Evolutionary conservation across 73 alveolate species (phyloP).

Genomic region (Paramecium primaurelia): DNA sequence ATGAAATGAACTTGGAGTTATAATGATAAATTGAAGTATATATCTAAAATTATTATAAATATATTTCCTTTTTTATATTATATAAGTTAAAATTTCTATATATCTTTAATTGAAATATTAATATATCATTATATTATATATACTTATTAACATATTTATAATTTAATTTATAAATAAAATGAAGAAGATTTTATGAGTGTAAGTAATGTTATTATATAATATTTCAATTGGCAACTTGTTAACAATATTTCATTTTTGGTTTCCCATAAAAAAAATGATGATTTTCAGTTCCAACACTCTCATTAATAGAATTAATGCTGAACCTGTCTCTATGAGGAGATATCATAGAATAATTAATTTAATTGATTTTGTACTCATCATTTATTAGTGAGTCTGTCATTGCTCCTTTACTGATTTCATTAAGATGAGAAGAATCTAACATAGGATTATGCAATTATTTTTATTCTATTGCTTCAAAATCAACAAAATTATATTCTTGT

Average conservation of each 20-base stretch:
- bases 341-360: background rate
- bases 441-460: background rate
- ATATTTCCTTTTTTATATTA: background rate
- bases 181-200: constrained; percentile 64
- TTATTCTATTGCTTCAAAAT: background rate
- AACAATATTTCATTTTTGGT: background rate
- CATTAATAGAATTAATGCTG: background rate
- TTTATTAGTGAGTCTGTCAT: background rate
- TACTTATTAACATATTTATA: background rate
- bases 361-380: background rate
- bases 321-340: background rate
- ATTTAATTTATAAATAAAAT: background rate
- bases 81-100: too few relatives aligned
- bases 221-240: background rate
- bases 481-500: background rate
- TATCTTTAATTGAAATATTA: too few relatives aligned
- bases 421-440: background rate
- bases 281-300: background rate
- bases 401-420: background rate
- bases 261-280: background rate
- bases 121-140: too few relatives aligned
- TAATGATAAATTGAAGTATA: background rate
- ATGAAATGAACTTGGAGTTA: constrained; percentile 14
- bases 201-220: background rate
- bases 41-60: background rate